Evolutionary conservation across 306 rosid species (phyloP).

Genomic region (Canavalia gladiata): DNA sequence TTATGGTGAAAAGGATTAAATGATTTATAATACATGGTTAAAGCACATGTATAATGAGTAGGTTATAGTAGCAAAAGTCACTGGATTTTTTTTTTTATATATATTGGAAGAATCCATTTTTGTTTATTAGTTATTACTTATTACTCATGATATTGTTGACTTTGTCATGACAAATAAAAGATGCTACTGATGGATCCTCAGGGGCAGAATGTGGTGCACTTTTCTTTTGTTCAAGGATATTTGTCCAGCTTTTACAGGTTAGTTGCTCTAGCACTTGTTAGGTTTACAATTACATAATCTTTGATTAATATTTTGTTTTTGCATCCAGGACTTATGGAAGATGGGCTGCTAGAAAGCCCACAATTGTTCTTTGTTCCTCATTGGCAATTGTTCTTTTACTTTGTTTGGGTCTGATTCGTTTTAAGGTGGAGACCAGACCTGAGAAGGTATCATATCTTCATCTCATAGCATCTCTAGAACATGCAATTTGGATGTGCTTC

Average conservation of each 20-base stretch:
- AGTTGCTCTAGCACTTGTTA: constrained; percentile 49
- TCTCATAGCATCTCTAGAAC: constrained; percentile 45
- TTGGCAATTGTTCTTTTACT: constrained; percentile 79
- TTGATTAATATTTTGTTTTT: constrained; percentile 45
- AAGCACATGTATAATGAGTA: constrained; percentile 1
- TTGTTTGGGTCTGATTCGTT: constrained; percentile 77
- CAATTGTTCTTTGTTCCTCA: constrained; percentile 77
- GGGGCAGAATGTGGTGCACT: constrained; percentile 57
- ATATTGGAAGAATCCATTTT: too few species aligned
- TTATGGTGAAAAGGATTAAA: constrained; percentile 21
- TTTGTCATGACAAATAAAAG: constrained; percentile 51
- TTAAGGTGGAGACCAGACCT: constrained; percentile 91
- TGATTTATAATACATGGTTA: background rate
- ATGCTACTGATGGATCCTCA: constrained; percentile 53
- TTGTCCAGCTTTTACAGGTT: constrained; percentile 87
- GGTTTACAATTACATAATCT: constrained; percentile 25
- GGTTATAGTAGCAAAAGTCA: background rate
- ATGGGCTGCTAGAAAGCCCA: constrained; percentile 88
- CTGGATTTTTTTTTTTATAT: too few species aligned
- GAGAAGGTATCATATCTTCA: constrained; percentile 73
- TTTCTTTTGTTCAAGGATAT: constrained; percentile 76
- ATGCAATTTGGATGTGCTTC: constrained; percentile 34
- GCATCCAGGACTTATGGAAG: constrained; percentile 80
- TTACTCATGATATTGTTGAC: constrained; percentile 18
- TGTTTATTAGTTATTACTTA: constrained; percentile 19